These are phyloP conservation scores for Exophiala sp. DNA, from an alignment of 2,329 filamentous ascomycete species.

Conservation along the genomic window DNA sequence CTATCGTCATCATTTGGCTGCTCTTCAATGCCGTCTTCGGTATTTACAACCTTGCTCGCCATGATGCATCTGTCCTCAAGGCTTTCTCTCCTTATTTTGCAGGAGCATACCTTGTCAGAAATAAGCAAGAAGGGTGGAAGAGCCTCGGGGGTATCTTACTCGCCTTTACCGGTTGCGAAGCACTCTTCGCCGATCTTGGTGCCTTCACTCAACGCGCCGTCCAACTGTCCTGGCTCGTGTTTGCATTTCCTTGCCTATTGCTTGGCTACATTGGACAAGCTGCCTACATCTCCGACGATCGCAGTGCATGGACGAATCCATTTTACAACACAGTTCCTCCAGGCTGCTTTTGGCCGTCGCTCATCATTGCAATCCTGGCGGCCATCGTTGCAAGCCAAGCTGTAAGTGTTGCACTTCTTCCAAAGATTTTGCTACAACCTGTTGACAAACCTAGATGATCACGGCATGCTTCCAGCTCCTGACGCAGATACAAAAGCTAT, in stretches of 20 bases:
- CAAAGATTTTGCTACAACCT: constrained; percentile 39
- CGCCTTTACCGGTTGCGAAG: constrained; percentile 74
- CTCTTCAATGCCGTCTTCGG: constrained; percentile 51
- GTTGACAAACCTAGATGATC: background rate
- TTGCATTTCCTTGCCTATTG: constrained; percentile 64
- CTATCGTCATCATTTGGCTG: constrained; percentile 56
- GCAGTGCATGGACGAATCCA: constrained; percentile 64
- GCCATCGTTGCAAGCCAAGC: constrained; percentile 75
- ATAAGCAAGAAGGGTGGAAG: constrained; percentile 51
- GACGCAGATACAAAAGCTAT: constrained; percentile 68
- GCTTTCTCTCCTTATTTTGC: constrained; percentile 52
- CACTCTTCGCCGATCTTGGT: constrained; percentile 73
- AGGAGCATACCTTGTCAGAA: constrained; percentile 48
- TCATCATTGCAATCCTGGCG: constrained; percentile 66
- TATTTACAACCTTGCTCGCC: constrained; percentile 49
- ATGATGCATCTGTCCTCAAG: constrained; percentile 49
- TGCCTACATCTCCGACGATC: constrained; percentile 62
- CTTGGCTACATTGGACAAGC: constrained; percentile 67
- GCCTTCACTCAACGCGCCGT: constrained; percentile 68
- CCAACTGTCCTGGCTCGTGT: constrained; percentile 68
- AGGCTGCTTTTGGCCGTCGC: constrained; percentile 63
- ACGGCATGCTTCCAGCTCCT: constrained; percentile 42
- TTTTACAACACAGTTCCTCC: constrained; percentile 69
- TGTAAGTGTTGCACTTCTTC: constrained; percentile 73
- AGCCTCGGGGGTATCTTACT: constrained; percentile 63